phyloP scores from a whole-genome alignment of 768 basidiomycete genomes.

The Boletus subcaerulescens region DNA sequence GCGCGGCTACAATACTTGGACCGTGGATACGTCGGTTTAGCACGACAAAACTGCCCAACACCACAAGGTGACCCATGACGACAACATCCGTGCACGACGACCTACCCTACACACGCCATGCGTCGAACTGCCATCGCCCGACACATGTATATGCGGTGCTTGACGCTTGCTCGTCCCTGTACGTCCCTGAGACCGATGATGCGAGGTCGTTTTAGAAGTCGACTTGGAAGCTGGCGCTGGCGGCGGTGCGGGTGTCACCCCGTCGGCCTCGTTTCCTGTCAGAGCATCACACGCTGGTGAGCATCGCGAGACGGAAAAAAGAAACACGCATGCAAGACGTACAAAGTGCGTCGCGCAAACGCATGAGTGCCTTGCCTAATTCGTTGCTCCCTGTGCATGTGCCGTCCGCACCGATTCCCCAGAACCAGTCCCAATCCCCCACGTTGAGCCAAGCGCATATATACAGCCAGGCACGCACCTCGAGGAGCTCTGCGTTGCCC shows the following conservation, averaged over 20 bases:
- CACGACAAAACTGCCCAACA: slow-evolving; percentile 41
- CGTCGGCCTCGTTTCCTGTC: slow-evolving; percentile 9
- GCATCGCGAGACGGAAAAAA: neutral
- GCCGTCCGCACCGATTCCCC: slow-evolving; percentile 70
- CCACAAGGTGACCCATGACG: neutral
- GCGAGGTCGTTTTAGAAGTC: neutral
- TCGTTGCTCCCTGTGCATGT: slow-evolving; percentile 68
- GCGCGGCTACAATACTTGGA: slow-evolving; percentile 61
- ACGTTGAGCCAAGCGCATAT: neutral
- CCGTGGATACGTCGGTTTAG: slow-evolving; percentile 52
- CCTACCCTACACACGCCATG: slow-evolving; percentile 25
- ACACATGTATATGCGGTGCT: slow-evolving; percentile 9
- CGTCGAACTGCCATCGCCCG: slow-evolving; percentile 1
- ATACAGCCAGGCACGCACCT: slow-evolving; percentile 56
- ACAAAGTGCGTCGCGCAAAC: slow-evolving; percentile 56
- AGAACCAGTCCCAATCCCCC: slow-evolving; percentile 70
- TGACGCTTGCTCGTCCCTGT: slow-evolving; percentile 1
- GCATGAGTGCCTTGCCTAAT: slow-evolving; percentile 69
- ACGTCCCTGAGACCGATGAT: slow-evolving; percentile 1
- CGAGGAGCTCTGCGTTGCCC: slow-evolving; percentile 61
- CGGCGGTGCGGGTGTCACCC: too few species aligned
- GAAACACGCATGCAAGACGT: slow-evolving; percentile 5
- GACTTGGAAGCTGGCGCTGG: neutral
- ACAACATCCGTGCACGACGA: neutral
- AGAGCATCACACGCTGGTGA: neutral